phyloP scores from a whole-genome alignment of 116 monocot species.

The Cymodocea nodosa region DNA sequence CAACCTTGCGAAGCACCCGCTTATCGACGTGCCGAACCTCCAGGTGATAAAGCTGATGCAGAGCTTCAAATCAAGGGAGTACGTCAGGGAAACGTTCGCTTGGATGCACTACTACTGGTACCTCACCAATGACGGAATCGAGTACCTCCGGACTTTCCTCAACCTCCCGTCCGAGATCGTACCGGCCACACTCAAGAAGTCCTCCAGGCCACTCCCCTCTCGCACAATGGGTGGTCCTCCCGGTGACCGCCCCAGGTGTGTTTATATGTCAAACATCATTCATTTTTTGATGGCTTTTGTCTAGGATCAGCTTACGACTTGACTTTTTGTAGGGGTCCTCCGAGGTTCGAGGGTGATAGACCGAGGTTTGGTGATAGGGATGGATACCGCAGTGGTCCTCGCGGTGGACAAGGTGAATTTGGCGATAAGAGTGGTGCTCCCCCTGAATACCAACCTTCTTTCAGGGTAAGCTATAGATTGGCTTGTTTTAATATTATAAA shows the following conservation, averaged over 20 bases:
- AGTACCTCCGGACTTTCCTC: conserved; percentile 26
- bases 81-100: conserved; percentile 33
- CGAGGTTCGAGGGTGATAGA: conserved; percentile 43
- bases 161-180: conserved; percentile 43
- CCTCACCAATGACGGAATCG: conserved; percentile 38
- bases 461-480: conserved; percentile 17
- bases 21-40: conserved; percentile 36
- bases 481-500: neutral
- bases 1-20: conserved; percentile 36
- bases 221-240: conserved; percentile 13
- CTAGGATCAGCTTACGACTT: no score
- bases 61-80: conserved; percentile 44
- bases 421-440: conserved; percentile 29
- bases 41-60: conserved; percentile 43
- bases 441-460: conserved; percentile 26
- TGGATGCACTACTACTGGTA: conserved; percentile 51
- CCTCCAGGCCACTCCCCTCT: conserved; percentile 14
- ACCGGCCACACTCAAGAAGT: conserved; percentile 35
- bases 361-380: conserved; percentile 32
- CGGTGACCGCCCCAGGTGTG: conserved; percentile 24
- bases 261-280: no score
- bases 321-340: conserved; percentile 6
- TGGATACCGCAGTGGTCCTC: conserved; percentile 27
- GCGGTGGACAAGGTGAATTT: conserved; percentile 18
- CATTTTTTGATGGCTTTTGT: no score